Conservation (phyloP, 177 flowering plant species). For the Tripterygium wilfordii region DNA sequence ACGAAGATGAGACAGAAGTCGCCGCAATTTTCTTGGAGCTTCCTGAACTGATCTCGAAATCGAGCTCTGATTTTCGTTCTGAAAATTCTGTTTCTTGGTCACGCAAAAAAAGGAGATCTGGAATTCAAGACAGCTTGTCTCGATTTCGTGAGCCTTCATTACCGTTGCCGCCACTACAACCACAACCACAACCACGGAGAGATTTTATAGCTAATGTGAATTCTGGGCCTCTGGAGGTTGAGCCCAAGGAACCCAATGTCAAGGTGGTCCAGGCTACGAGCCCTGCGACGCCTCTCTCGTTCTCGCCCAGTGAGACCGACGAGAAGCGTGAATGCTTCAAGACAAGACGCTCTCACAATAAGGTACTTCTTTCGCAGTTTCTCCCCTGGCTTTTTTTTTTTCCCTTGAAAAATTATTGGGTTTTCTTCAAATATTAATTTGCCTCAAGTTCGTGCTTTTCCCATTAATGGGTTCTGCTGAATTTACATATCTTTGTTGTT, state of each 20-base stretch:
- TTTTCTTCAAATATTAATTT: no score
- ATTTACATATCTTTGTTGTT: neutral
- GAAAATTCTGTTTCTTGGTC: constrained; percentile 25
- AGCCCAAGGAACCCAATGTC: neutral
- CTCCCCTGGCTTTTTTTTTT: neutral
- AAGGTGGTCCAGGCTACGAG: constrained; percentile 21
- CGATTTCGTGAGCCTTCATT: neutral
- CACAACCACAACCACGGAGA: no score
- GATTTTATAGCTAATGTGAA: no score
- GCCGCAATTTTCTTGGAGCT: constrained; percentile 11
- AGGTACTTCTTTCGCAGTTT: constrained; percentile 10
- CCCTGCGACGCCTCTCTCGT: constrained; percentile 40
- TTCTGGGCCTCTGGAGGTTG: no score
- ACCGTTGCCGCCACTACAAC: no score
- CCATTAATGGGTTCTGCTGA: no score
- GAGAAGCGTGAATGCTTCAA: constrained; percentile 15
- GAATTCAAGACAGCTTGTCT: neutral
- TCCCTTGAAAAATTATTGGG: neutral
- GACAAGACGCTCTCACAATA: constrained; percentile 18
- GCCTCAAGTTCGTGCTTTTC: no score
- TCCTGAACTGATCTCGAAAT: constrained; percentile 3
- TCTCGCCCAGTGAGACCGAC: constrained; percentile 38
- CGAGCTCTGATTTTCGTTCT: neutral
- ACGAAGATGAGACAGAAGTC: constrained; percentile 8
- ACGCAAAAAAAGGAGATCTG: constrained; percentile 29